Percentiles rank a stretch among this genome's conserved stretches.
Evolutionary conservation across 441 rosid genomes (phyloP).

Genomic region (Dalechampia spathulata): DNA sequence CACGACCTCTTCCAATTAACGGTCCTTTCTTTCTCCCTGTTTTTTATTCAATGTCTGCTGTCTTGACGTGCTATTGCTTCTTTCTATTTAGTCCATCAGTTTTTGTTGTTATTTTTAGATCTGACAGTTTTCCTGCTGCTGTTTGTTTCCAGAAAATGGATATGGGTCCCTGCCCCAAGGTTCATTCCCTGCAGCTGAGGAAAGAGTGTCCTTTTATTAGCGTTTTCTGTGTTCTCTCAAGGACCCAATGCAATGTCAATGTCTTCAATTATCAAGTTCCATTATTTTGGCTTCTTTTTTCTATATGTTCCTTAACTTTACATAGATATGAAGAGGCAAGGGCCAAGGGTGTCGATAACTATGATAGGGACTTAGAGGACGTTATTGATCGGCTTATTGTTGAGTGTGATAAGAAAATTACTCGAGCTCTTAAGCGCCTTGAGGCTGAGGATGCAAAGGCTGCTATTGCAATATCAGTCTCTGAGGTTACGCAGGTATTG

Average conservation of each 20-base stretch:
- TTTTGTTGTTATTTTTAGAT: too few relatives aligned
- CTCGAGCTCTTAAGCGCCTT: conserved; percentile 94
- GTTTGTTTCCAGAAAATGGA: conserved; percentile 75
- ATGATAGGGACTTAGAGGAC: conserved; percentile 93
- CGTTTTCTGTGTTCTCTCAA: too few relatives aligned
- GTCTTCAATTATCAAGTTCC: too few relatives aligned
- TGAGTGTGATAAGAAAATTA: conserved; percentile 95
- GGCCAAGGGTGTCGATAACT: conserved; percentile 70
- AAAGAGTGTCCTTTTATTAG: conserved; percentile 76
- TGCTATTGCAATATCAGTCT: conserved; percentile 94
- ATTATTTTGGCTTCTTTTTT: not conserved
- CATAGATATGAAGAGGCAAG: conserved; percentile 84
- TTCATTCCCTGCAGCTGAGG: conserved; percentile 89
- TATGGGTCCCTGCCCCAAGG: conserved; percentile 99
- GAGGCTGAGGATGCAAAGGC: conserved; percentile 99
- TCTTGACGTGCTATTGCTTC: too few relatives aligned
- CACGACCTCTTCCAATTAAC: conserved; percentile 98
- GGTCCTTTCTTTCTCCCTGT: conserved; percentile 32
- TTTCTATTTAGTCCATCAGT: too few relatives aligned
- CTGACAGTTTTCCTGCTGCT: too few relatives aligned
- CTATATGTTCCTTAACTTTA: conserved; percentile 28
- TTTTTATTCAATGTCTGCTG: too few relatives aligned
- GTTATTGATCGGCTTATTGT: conserved; percentile 90
- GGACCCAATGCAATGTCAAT: too few relatives aligned
- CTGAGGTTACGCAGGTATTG: conserved; percentile 91